Base-by-base conservation (phyloP, 805 yeast genomes). In the Lachancea kluyveri region DNA sequence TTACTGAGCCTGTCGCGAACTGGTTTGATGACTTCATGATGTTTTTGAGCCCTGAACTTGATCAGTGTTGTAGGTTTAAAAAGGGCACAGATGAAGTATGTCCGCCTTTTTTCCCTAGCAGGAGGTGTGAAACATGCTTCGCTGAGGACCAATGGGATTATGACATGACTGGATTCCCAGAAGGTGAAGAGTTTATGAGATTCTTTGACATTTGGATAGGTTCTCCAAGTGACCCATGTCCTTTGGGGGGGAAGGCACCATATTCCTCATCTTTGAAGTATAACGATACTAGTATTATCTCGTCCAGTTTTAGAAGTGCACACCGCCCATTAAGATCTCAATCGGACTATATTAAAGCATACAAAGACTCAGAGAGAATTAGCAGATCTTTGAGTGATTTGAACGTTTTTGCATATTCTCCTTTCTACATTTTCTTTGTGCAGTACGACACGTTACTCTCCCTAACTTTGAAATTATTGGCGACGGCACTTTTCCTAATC, bases 231-330 rank as follows among this genome's bases (percentile, higher is more conserved):
- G 92, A 83, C 47, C 85, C 90, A 2, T 90, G 98, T 56, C 96
- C 97, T 1, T 62, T 90, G 17, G 97, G 95, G 3, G 98, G 98
- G 2, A 82, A 83, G 49, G 96, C 96, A 0, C 95, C 96, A 0
- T 90, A 90, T 52, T 68, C 82, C 1, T 58, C 65, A 4, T 65
- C 87, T 1, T 61, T 85, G 8, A 59, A 68, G 2, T 59, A 67
- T 17, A 65, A 66, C 35, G 59, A 59, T 18, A 59, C 61, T 1
- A 43, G 56, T 1, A 67, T 86, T 4, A 42, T 50, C 7, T 64
- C 90, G 2, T 74, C 86, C 1, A 67, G 70, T n/a, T 86, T 90
- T 61, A 65, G 97, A 43, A 74, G 90, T 2, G 70, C 83, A 5
- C 97, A 92, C 54, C 53, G 52, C 1, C 90, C 96, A 2, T 64